These are phyloP conservation scores for Leptographium procerum DNA, from an alignment of 2,329 filamentous ascomycete species.

Conservation along the genomic window DNA sequence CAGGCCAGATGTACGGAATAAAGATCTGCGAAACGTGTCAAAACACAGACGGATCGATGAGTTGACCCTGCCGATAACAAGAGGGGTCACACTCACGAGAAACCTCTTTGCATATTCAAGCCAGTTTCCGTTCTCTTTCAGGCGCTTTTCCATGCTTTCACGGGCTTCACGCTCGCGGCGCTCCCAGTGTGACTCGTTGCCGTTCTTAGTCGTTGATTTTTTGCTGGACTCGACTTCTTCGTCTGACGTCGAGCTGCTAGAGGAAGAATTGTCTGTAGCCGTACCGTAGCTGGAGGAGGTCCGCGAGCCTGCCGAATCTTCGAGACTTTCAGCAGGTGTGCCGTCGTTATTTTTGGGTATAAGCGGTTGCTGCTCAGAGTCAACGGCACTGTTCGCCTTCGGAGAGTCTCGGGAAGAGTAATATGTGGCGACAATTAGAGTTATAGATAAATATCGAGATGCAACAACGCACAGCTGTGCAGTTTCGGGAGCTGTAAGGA, in stretches of 20 bases:
- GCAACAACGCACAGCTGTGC: conserved; percentile 21
- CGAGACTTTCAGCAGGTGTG: neutral
- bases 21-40: conserved; percentile 41
- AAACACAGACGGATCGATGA: neutral
- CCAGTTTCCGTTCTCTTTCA: conserved; percentile 68
- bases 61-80: neutral
- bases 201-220: conserved; percentile 21
- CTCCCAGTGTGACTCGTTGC: conserved; percentile 42
- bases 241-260: conserved; percentile 26
- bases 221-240: conserved; percentile 12
- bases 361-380: conserved; percentile 40
- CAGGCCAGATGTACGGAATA: conserved; percentile 69
- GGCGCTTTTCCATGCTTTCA: conserved; percentile 52
- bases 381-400: conserved; percentile 5
- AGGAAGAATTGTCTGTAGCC: conserved; percentile 20
- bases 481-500: conserved; percentile 11
- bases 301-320: conserved; percentile 3
- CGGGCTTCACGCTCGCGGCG: conserved; percentile 39
- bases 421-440: conserved; percentile 23
- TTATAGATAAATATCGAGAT: conserved; percentile 22
- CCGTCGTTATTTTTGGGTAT: conserved; percentile 30
- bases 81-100: conserved; percentile 27
- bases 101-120: conserved; percentile 67
- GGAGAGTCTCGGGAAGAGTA: conserved; percentile 14
- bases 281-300: conserved; percentile 27